These are phyloP conservation scores for Aspergillus novofumigatus DNA, from an alignment of 2,329 filamentous ascomycete genomes.

Conservation along the genomic window DNA sequence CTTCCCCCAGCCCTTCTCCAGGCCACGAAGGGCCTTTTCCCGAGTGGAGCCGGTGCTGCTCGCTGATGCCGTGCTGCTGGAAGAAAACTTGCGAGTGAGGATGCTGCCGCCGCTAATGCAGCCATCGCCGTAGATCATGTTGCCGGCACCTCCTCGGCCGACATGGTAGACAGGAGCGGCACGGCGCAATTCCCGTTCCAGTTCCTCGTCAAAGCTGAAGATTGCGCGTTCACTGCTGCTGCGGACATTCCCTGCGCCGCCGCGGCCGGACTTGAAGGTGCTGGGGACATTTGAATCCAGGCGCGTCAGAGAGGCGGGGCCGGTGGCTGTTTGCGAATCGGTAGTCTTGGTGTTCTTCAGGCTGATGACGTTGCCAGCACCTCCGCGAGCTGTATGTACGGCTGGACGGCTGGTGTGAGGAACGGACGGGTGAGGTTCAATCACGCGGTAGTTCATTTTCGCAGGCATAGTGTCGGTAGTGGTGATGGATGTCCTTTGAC, in stretches of 20 bases:
- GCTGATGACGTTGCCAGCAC: conserved; percentile 55
- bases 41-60: conserved; percentile 35
- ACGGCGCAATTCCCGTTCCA: conserved; percentile 53
- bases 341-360: conserved; percentile 52
- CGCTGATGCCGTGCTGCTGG: conserved; percentile 32
- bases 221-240: conserved; percentile 53
- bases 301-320: conserved; percentile 49
- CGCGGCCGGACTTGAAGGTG: conserved; percentile 47
- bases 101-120: conserved; percentile 16
- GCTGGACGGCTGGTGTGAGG: conserved; percentile 45
- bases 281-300: conserved; percentile 43
- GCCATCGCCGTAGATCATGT: conserved; percentile 38
- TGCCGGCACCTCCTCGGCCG: conserved; percentile 59
- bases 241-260: conserved; percentile 55
- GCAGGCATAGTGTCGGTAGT: conserved; percentile 27
- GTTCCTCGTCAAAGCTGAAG: conserved; percentile 65
- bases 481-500: conserved; percentile 5
- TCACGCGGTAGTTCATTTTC: conserved; percentile 49
- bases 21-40: conserved; percentile 32
- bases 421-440: conserved; percentile 60
- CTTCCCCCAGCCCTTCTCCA: conserved; percentile 41
- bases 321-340: conserved; percentile 37
- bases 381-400: conserved; percentile 53
- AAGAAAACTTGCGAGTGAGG: conserved; percentile 35
- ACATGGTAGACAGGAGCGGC: conserved; percentile 61